Base-by-base conservation (phyloP, 2,329 filamentous ascomycete species). In the Exophiala sp. region DNA sequence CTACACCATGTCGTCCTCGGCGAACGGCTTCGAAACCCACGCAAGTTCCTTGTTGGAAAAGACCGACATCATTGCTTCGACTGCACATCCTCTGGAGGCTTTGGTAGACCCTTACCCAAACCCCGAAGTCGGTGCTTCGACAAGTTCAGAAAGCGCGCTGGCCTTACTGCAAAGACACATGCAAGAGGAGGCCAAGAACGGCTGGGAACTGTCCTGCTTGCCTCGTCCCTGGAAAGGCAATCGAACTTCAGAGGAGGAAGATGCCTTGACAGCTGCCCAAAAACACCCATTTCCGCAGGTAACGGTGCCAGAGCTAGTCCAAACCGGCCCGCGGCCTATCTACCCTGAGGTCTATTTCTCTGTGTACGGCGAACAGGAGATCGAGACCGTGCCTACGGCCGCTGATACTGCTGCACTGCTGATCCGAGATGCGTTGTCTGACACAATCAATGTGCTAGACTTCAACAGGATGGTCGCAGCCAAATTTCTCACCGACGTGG, bases 321-420 rank as follows among this genome's bases (percentile, higher is more conserved):
- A 82, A 48, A 78, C 85, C 23, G 91, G 90, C 1, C 74, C 83
- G 7, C 81, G 82, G 45, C 77, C 87, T 1, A 74, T 96, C 38
- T 95, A 95, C 65, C 93, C 93, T 0, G 93, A 98, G 68, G 78
- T 95, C 19, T 95, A 89, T 70, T 86, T 95, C 65, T 97, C 93
- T 1, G 88, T 97, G 42, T 98, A 95, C 65, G 78, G 82, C 4
- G 80, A 87, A 57, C 89, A 95, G 65, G 88, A 95, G 13, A 76
- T 94, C 35, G 83, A 91, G 67, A 94, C 91, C 1, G 93, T 98
- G 8, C 93, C 93, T 24, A 78, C 83, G 2, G 80, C 81, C 9
- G 79, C 79, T 2, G 80, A 83, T 64, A 83, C 96, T 61, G 84
- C 90, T 1, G 83, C 89, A 1, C 89, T 85, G 5, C 72, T 98